Base-by-base conservation (phyloP, 768 basidiomycete species). In the Roridomyces roridus region DNA sequence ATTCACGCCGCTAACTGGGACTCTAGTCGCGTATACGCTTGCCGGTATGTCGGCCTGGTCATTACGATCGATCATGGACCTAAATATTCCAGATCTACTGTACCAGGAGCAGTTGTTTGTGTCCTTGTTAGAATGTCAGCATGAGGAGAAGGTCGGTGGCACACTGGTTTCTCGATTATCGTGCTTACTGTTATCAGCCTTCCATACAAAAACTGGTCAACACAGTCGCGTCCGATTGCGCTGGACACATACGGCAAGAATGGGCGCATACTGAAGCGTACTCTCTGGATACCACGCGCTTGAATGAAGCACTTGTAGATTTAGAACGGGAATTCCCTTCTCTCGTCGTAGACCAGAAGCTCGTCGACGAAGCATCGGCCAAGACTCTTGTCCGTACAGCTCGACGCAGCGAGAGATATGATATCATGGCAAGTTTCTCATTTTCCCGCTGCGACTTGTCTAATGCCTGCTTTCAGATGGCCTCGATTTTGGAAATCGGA, bases 121-220 rank as follows among this genome's bases (percentile, higher is more conserved):
- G 54, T 76, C 87, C 5, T 71, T 93, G 51, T 74, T 93, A 11
- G 85, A 87, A 61, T 90, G 88, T 59, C 91, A 93, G 66, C 88
- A 89, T 53, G 91, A 94, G 66, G 92, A 94, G 68, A 94, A 94
- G 82, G 92, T 88, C 24, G 18, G 45, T 52, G 37, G 51, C 37
- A 1, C n/a, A 21, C n/a, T 17, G 9, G 31, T 18, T 23, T 12
- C 31, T 36, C 34, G n/a, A n/a, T n/a, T n/a, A n/a, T n/a, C n/a
- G n/a, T n/a, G n/a, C n/a, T n/a, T 18, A 20, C 11, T 39, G 5
- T 41, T 40, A 26, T 26, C 57, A 91, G 89, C 88, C 88, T 15
- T 91, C 89, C 4, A 81, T 92, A 35, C 90, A 92, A 70, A 87
- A 89, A 67, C 74, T 92, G 6, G 83, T 89, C 41, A 76, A 70